Base-by-base conservation (phyloP, 495 filamentous ascomycete genomes). In the Talaromyces borbonicus region DNA sequence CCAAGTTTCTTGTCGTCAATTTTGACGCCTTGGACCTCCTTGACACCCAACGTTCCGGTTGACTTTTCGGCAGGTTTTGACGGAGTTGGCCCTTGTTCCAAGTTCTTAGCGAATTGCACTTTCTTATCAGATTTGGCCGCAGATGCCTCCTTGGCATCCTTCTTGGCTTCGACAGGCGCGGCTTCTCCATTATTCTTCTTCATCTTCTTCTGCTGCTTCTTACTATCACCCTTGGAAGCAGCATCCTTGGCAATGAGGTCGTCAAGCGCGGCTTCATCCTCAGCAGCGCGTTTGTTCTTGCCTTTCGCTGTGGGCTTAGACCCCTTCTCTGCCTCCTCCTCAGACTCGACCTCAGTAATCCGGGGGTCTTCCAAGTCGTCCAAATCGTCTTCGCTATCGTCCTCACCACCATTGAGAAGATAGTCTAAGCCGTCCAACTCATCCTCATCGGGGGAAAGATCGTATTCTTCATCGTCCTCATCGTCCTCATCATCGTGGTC, bases 151-250 rank as follows among this genome's bases (percentile, higher is more conserved):
- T 73, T 61, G 56, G 70, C 70, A 8, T 68, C 64, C 49, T 78
- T 78, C 52, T 79, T 72, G 24, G 60, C 48, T 61, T 82, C 77
- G 36, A 69, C 71, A 38, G 70, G 61, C 48, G 82, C 74, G 36
- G 90, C 80, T 51, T 94, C 81, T 37, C 90, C 90, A 58, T 90
- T 83, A 72, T 95, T 96, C 72, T 92, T 93, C 83, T 97, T 97
- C 31, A 94, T 74, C 77, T 96, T 99, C 80, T 99, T 97, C 56
- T 82, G 80, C 64, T 98, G 87, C 73, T 95, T 97, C 78, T 97
- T 95, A 75, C 80, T 90, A 43, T 79, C 77, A 52, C 70, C 75
- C 56, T 83, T 83, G 50, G 75, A 67, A 48, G 73, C 68, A 47
- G 69, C 51, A n/a, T 67, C 65, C 65, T 93, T 87, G 48, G 83